Base-by-base conservation (phyloP, 805 yeast genomes). In the Groenewaldozyma tartarivorans region DNA sequence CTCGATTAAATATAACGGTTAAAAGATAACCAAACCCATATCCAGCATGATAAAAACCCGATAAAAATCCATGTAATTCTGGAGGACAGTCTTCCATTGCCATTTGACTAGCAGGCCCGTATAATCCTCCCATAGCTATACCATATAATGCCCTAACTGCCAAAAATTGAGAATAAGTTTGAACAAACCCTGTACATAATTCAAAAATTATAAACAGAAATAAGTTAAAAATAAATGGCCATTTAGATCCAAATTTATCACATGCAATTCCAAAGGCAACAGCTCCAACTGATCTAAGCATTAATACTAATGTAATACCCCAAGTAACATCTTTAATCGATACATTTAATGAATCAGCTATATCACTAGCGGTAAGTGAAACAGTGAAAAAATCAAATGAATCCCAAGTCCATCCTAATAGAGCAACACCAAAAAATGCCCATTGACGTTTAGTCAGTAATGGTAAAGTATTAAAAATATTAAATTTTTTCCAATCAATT, bases 41-140 rank as follows among this genome's bases (percentile, higher is more conserved):
- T 46, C 94, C 94, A 56, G 83, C 81, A 60, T 84, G 94, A 55
- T 85, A 74, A 33, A 82, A 58, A 37, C 87, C 87, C 15, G 79
- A 72, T 20, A 81, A 55, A 35, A 77, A 60, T 31, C 82, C 81
- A 50, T 81, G 69, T 9, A 84, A 75, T 21, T 60, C 64, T 2
- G 55, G 55, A 1, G 85, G 85, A 38, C 76, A 68, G 52, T 79
- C 81, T 48, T 78, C 83, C 24, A 81, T 65, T 5, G 86, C 77
- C 4, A 79, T 74, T 6, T 81, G 80, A 20, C 79, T 71, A 27
- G 78, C 72, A 43, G 75, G 71, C 27, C 83, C 84, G 52, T 70
- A 80, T 40, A 77, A 62, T 39, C 85, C 86, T 33, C 86, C 87
- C 83, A 79, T 77, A 36, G 77, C 73, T 38, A 78, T 62, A 35